Conservation (phyloP, 2,329 filamentous ascomycete genomes). For the Penicillium sp. region DNA sequence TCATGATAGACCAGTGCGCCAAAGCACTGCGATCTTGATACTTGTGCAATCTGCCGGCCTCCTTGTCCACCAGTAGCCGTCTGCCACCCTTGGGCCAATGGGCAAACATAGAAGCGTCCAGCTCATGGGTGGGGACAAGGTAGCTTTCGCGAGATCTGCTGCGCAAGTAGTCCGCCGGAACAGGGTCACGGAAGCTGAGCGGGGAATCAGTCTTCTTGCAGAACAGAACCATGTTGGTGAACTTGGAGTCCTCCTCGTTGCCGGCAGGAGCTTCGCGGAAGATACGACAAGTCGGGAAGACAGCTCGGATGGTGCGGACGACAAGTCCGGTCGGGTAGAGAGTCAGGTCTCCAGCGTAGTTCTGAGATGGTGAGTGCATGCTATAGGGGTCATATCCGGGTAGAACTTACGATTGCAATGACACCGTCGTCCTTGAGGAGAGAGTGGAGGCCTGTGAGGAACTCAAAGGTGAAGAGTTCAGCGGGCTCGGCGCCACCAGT, state of each 20-base stretch:
- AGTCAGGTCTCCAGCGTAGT: constrained; percentile 88
- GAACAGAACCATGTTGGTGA: constrained; percentile 96
- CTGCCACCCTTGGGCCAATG: constrained; percentile 47
- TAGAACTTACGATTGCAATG: constrained; percentile 74
- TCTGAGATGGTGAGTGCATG: constrained; percentile 54
- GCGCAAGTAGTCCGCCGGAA: constrained; percentile 66
- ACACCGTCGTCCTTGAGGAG: constrained; percentile 77
- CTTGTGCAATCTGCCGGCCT: constrained; percentile 66
- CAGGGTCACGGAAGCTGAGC: constrained; percentile 68
- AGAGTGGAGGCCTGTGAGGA: constrained; percentile 68
- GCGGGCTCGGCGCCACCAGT: constrained; percentile 93
- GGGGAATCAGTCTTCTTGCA: constrained; percentile 66
- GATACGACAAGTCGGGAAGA: constrained; percentile 88
- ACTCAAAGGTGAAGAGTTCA: constrained; percentile 82
- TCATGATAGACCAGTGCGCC: constrained; percentile 92
- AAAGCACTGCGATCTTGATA: constrained; percentile 76
- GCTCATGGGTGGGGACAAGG: constrained; percentile 71
- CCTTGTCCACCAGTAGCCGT: constrained; percentile 45
- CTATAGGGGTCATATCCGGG: neutral
- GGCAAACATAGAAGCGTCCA: constrained; percentile 49
- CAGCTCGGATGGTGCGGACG: constrained; percentile 74
- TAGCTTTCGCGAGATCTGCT: constrained; percentile 71
- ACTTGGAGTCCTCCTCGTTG: constrained; percentile 59
- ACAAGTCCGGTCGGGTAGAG: constrained; percentile 76
- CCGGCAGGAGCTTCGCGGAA: constrained; percentile 73